Evolutionary conservation across 106 monocot species (phyloP), one percentile per base, ranked within the genome.

Genomic region (Amphibolis antarctica): DNA sequence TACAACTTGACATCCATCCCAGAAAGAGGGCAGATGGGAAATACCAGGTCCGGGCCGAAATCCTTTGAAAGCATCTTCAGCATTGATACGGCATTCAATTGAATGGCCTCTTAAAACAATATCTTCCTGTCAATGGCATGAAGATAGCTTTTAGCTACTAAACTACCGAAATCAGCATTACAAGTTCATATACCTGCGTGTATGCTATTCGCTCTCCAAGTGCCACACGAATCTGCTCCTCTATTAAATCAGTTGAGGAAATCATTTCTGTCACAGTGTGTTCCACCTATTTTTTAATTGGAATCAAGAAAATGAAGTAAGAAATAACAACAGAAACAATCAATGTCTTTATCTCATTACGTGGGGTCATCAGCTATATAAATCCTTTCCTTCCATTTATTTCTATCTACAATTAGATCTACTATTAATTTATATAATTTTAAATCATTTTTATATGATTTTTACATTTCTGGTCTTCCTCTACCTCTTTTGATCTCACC

Each of bases 201-300:
- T 78, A 88, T 46, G 76, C 64, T 42, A 92, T 70, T 43, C 55
- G 80, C 69, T 92, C 88, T 60, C 92, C 92, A 68, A 88, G 92
- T 65, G 92, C 92, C 22, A 92, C 92, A 43, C 82, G 77, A 72
- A 92, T 85, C 80, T 92, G 92, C 62, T 88, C 82, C 63, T 85
- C 92, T 56, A 92, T 92, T 63, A 92, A 77, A 82, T 92, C 92
- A 51, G 88, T 88, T 10, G 92, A 88, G 63, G 84, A 92, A 63
- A 92, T 92, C 92, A 92, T 92, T 78, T 92, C 92, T 45, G 92
- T 92, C 26, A 92, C 92, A 56, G 92, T 85, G 70, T 92, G 92
- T 69, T 92, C 92, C 21, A 92, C 88, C 92, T 92, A 61, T 55
- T 62, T 74, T 80, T 70, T n/a, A n/a, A 24, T 47, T 27, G 21